Conservation (phyloP, 805 yeast species). For the Komagataella kurtzmanii region DNA sequence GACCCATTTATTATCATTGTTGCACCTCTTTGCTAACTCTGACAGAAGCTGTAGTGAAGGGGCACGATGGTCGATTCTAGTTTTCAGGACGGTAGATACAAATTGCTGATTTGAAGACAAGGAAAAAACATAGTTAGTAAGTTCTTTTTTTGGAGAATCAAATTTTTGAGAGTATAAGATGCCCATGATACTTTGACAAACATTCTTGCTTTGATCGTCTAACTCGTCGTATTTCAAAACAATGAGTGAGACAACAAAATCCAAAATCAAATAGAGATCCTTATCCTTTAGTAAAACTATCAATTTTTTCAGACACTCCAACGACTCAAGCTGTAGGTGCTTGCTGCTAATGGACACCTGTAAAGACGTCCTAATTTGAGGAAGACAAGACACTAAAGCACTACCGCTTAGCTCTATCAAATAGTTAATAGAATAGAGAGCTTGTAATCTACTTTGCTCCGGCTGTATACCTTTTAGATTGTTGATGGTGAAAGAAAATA, state of each 20-base stretch:
- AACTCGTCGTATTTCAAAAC: slow-evolving; percentile 54
- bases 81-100: slow-evolving; percentile 5
- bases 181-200: slow-evolving; percentile 39
- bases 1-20: slow-evolving; percentile 55
- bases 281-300: slow-evolving; percentile 40
- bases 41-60: slow-evolving; percentile 20
- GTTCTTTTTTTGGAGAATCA: slow-evolving; percentile 20
- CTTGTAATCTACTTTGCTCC: slow-evolving; percentile 53
- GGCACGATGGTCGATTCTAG: slow-evolving; percentile 2
- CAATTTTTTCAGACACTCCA: slow-evolving; percentile 57
- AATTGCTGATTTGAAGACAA: slow-evolving; percentile 30
- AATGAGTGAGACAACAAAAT: slow-evolving; percentile 59
- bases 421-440: slow-evolving; percentile 62
- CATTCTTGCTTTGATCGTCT: slow-evolving; percentile 28
- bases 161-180: slow-evolving; percentile 19
- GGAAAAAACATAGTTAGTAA: slow-evolving; percentile 39
- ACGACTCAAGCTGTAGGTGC: slow-evolving; percentile 44
- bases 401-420: slow-evolving; percentile 39
- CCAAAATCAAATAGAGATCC: slow-evolving; percentile 53
- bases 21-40: slow-evolving; percentile 42
- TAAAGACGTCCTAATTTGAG: slow-evolving; percentile 77
- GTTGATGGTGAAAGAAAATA: slow-evolving; percentile 68
- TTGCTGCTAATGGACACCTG: slow-evolving; percentile 63
- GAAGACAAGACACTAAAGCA: slow-evolving; percentile 53
- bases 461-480: slow-evolving; percentile 63